Base-by-base conservation (phyloP, 768 basidiomycete species). In the Aureoboletus auriporus region DNA sequence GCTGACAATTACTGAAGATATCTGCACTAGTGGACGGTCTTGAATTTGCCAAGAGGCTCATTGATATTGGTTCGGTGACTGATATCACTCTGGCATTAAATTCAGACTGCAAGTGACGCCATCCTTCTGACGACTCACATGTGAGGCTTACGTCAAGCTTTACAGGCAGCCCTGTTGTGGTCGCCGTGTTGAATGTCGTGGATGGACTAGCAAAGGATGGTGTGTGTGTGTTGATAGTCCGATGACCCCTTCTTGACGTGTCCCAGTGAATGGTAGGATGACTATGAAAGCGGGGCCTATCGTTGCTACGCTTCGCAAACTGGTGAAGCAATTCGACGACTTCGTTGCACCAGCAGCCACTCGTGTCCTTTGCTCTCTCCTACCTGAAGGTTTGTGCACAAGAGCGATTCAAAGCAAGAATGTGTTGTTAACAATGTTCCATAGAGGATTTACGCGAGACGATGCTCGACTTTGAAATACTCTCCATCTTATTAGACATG, bases 271-370 rank as follows among this genome's bases (percentile, higher is more conserved):
- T 1, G 54, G 50, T 10, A 56, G 55, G 40, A 37, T 2, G 6
- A 11, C 30, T 4, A 55, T 59, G 49, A 54, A 36, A 40, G 8
- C 35, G 1, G 47, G 49, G 0, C 40, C 43, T 1, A 53, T 45
- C 1, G 20, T 59, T 7, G 34, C 46, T 8, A 55, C 53, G 0
- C 53, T 66, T 34, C 41, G 63, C 41, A 62, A 43, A 30, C 39
- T 66, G 10, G 42, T 56, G 35, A 49, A 47, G 27, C 46, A 49
- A n/a, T 53, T 31, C 26, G 66, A 68, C 31, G 61, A 67, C 38
- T 63, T 61, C 30, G 64, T 66, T 7, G 53, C 64, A 16, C 63
- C 63, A 1, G 59, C 59, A 13, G 65, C 66, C 10, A 54, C 47
- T 3, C 61, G 54, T 14, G 57, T 60, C 1, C 49, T 65, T 20